Evolutionary conservation across 2,329 filamentous ascomycete species (phyloP).

Genomic region (Diaporthe destruens): DNA sequence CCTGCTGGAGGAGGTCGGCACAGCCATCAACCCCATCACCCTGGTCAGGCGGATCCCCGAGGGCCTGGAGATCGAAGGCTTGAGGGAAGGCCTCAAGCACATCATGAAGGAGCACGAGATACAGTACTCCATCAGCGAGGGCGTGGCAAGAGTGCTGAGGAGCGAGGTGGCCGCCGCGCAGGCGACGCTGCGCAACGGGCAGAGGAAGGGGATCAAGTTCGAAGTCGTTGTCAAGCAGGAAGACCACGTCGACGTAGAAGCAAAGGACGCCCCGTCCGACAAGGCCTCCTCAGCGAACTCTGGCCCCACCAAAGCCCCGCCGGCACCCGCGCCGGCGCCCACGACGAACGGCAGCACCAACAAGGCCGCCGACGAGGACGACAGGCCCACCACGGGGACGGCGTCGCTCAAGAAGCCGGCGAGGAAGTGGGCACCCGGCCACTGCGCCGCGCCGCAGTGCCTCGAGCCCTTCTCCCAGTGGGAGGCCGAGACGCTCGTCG

Average conservation of each 20-base stretch:
- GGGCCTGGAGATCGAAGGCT: conserved; percentile 90
- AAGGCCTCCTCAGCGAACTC: conserved; percentile 37
- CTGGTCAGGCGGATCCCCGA: conserved; percentile 92
- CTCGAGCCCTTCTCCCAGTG: conserved; percentile 67
- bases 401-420: conserved; percentile 48
- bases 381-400: conserved; percentile 12
- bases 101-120: conserved; percentile 98
- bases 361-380: conserved; percentile 28
- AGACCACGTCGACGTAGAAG: conserved; percentile 59
- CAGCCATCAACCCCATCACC: conserved; percentile 90
- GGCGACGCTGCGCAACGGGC: conserved; percentile 81
- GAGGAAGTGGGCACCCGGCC: conserved; percentile 60
- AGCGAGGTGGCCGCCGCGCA: conserved; percentile 91
- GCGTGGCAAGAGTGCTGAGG: conserved; percentile 86
- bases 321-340: conserved; percentile 36
- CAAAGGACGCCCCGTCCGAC: conserved; percentile 54
- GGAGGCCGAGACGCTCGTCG: conserved; percentile 80
- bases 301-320: conserved; percentile 31
- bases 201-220: conserved; percentile 90
- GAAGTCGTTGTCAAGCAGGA: conserved; percentile 70
- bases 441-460: conserved; percentile 68
- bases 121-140: conserved; percentile 90
- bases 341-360: conserved; percentile 41
- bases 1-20: conserved; percentile 92
- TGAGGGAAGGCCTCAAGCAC: conserved; percentile 87